Evolutionary conservation across 805 yeast genomes (phyloP), one percentile per base, ranked within the genome.

Genomic region (Clavispora fructus): DNA sequence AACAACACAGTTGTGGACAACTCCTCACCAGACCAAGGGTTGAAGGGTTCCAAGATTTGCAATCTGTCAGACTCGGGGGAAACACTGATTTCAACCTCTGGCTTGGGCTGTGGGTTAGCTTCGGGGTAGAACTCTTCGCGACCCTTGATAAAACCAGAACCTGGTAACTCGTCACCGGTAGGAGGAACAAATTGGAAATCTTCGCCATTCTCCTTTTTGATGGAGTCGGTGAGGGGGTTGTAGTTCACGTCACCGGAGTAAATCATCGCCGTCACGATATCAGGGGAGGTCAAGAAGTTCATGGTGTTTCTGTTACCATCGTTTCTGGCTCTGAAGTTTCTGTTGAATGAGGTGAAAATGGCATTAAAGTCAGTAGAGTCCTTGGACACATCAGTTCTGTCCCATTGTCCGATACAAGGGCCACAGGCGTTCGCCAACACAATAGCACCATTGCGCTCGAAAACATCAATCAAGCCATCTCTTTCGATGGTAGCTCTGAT

Each of bases 351-450:
- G 6, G 98, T 90, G 70, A 92, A 91, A 57, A 92, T 94, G 44
- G 98, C 87, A 69, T 90, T 91, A 59, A 76, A 75, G 53, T 83
- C 89, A 44, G 75, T 73, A 7, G 85, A 77, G 27, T 76, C 72
- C 64, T 82, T 81, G 40, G 79, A 67, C 39, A 87, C 79, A 63
- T 87, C 95, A 54, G 79, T 77, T 75, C 98, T 86, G 67, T 94
- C 97, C 99, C 99, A 92, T 77, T 92, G 99, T 48, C 99, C 99
- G 64, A 92, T 92, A 76, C 99, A 92, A 62, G 98, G 99, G 57
- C 99, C 99, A 78, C 99, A 92, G 17, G 99, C 99, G 67, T 92
- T 92, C 45, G 98, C 97, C 58, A 92, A 78, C 39, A 92, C 96
- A 49, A 80, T 77, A 57, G 96, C 99, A 50, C 98, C 98, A 59